Evolutionary conservation across 2,329 filamentous ascomycete genomes (phyloP).

Genomic region (Diaporthe sp.): DNA sequence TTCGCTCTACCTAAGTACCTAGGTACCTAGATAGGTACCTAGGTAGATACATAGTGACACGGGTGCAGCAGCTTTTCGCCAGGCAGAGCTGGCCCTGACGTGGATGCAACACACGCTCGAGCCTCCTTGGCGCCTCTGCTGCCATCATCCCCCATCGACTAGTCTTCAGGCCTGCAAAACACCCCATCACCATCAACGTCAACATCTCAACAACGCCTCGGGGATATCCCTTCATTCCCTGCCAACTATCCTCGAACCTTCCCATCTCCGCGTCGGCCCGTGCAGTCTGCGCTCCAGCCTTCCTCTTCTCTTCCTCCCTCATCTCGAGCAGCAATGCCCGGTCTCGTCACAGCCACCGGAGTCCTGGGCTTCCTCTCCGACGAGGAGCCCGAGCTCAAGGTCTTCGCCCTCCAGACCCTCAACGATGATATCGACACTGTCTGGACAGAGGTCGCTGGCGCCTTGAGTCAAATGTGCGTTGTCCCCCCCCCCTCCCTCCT

Average conservation of each 20-base stretch:
- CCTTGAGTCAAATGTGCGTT: constrained; percentile 88
- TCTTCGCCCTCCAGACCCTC: constrained; percentile 93
- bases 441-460: constrained; percentile 96
- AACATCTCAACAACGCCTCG: constrained; percentile 8
- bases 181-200: neutral
- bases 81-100: constrained; percentile 58
- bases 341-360: constrained; percentile 92
- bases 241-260: neutral
- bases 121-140: neutral
- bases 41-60: too few species aligned
- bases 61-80: constrained; percentile 26
- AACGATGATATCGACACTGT: constrained; percentile 97
- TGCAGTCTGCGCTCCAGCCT: constrained; percentile 4
- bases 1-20: too few species aligned
- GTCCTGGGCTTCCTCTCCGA: constrained; percentile 95
- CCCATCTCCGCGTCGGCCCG: neutral
- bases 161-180: neutral
- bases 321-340: constrained; percentile 75
- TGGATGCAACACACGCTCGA: constrained; percentile 48
- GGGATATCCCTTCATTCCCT: neutral
- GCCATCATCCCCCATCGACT: neutral
- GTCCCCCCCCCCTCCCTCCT: neutral
- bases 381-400: constrained; percentile 91
- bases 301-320: neutral
- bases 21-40: too few species aligned